Percentiles rank a stretch among this genome's conserved stretches.
phyloP scores from a whole-genome alignment of 2,329 filamentous ascomycete genomes.

The Verruconis gallopava region DNA sequence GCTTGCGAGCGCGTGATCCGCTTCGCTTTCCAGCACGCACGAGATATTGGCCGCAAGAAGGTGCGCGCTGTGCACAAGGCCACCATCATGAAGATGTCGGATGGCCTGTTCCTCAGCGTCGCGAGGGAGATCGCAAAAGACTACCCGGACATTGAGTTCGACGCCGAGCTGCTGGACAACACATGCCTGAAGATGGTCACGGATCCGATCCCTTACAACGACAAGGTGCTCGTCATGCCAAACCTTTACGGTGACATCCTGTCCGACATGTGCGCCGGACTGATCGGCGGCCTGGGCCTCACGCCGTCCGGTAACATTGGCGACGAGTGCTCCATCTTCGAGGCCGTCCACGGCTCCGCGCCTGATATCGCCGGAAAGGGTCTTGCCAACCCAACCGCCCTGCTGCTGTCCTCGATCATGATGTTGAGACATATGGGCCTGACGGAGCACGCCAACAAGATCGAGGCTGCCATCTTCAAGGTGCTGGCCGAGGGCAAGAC shows the following conservation, averaged over 20 bases:
- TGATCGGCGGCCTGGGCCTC: constrained; percentile 93
- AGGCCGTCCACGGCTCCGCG: constrained; percentile 95
- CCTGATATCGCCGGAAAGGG: constrained; percentile 94
- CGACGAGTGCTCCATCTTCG: constrained; percentile 98
- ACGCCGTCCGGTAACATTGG: constrained; percentile 98
- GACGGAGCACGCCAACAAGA: constrained; percentile 67
- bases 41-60: constrained; percentile 88
- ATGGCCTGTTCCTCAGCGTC: constrained; percentile 90
- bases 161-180: constrained; percentile 97
- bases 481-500: constrained; percentile 90
- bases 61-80: constrained; percentile 98
- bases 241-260: constrained; percentile 99
- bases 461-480: constrained; percentile 90
- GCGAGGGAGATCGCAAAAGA: constrained; percentile 82
- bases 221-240: constrained; percentile 95
- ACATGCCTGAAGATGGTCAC: constrained; percentile 98
- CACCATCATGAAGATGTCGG: constrained; percentile 99
- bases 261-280: constrained; percentile 97
- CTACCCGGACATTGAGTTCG: constrained; percentile 91
- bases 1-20: constrained; percentile 91
- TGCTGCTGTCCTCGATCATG: constrained; percentile 95
- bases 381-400: constrained; percentile 91
- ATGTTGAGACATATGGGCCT: constrained; percentile 99
- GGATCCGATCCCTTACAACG: constrained; percentile 92
- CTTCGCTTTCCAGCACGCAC: constrained; percentile 96